These are phyloP conservation scores for Cicer judaicum DNA, from an alignment of 306 rosid species.

Conservation along the genomic window DNA sequence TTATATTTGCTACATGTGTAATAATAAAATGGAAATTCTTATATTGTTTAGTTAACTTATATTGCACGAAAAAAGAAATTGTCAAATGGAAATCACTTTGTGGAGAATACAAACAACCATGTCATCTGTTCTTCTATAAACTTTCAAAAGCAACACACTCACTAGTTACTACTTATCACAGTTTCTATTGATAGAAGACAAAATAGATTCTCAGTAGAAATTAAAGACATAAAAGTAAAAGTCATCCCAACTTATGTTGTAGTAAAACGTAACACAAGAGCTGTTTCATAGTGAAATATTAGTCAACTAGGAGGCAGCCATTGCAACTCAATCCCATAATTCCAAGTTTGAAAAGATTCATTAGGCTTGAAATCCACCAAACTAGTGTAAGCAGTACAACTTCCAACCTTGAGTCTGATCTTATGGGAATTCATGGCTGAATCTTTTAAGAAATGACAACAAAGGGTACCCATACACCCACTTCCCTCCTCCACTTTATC, in stretches of 20 bases:
- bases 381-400: conserved; percentile 82
- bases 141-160: conserved; percentile 30
- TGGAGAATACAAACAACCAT: conserved; percentile 7
- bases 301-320: conserved; percentile 63
- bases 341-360: conserved; percentile 68
- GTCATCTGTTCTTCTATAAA: neutral
- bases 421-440: conserved; percentile 79
- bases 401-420: conserved; percentile 67
- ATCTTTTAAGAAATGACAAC: conserved; percentile 81
- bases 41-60: too few species aligned
- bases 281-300: neutral
- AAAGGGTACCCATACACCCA: conserved; percentile 66
- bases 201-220: neutral
- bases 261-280: neutral
- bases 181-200: neutral
- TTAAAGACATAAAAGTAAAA: neutral
- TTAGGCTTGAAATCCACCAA: conserved; percentile 59
- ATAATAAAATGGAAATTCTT: too few species aligned
- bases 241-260: neutral
- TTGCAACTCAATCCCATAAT: conserved; percentile 84
- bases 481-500: conserved; percentile 53
- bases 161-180: neutral
- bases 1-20: too few species aligned
- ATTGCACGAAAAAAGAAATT: too few species aligned
- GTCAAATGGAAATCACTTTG: too few species aligned